Evolutionary conservation across 495 filamentous ascomycete species (phyloP), one percentile per base, ranked within the genome.

Genomic region (Collariella sp.): DNA sequence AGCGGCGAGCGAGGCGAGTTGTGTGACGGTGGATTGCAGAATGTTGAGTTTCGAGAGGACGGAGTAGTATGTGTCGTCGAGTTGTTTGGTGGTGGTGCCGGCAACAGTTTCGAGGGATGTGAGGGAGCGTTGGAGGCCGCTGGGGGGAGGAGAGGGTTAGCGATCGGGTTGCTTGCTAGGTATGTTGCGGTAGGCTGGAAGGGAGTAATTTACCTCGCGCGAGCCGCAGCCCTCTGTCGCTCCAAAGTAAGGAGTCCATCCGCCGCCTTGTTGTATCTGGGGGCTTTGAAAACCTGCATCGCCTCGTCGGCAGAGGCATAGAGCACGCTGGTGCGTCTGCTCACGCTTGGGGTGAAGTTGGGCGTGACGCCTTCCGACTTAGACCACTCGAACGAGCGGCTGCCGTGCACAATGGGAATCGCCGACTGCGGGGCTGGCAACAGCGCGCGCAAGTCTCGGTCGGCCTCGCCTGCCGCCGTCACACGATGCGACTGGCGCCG

Each of bases 51-150:
- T 91, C 63, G 91, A 85, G 15, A 93, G 75, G 5, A 96, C 76
- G 4, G 85, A 83, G 61, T 91, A 90, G 71, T 95, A 95, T 0
- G 85, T 89, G 59, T 86, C 85, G 62, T 95, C 88, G n/a, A 96
- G 78, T 41, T 80, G 80, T 56, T 80, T 79, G 18, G 83, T 93
- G 3, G 82, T 81, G 34, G 78, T 77, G 39, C 67, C 73, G 9
- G 76, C 74, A 53, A 74, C 72, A 11, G 59, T 62, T 22, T 69
- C 70, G 15, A 82, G 64, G 23, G 72, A 66, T 41, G 61, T 41
- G 16, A 81, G 60, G 0, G 74, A 70, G 49, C 69, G 68, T 52
- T 64, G 67, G 11, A 78, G 53, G 34, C 65, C 70, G 52, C 75
- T 77, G 44, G 13, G 13, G 7, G 2, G 46, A 12, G 1, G 19